Percentiles rank a stretch among this genome's conserved stretches.
Conservation (phyloP, 176 grass and related monocot genomes). For the Raddia distichophylla region DNA sequence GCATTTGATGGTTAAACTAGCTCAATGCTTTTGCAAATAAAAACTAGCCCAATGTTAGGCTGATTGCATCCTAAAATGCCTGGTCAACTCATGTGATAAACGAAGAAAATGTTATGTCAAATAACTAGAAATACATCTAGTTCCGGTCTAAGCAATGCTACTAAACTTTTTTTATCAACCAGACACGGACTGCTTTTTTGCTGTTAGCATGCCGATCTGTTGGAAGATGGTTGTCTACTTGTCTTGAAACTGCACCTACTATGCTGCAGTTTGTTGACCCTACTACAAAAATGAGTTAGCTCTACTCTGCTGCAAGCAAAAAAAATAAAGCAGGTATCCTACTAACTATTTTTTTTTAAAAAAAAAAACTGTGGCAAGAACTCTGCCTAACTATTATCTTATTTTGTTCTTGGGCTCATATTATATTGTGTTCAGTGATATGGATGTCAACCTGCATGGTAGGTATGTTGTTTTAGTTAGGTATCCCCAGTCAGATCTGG, state of each 20-base stretch:
- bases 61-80: constrained; percentile 4
- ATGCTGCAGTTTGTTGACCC: constrained; percentile 44
- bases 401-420: constrained; percentile 2
- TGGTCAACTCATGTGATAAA: not conserved
- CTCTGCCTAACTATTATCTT: not conserved
- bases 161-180: not conserved
- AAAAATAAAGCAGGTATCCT: constrained; percentile 33
- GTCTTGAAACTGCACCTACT: constrained; percentile 30
- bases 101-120: not conserved
- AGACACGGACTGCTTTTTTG: constrained; percentile 10
- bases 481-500: constrained; percentile 34
- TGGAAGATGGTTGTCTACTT: constrained; percentile 28
- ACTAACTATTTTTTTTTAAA: not conserved
- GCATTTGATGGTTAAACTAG: not conserved
- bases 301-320: constrained; percentile 28
- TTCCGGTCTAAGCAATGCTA: not conserved
- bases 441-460: constrained; percentile 37
- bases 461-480: constrained; percentile 41
- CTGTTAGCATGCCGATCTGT: not conserved
- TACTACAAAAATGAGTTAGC: constrained; percentile 22
- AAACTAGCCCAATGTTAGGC: not conserved
- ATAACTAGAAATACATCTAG: constrained; percentile 19
- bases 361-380: constrained; percentile 28
- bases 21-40: too few relatives aligned
- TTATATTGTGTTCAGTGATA: constrained; percentile 33